Evolutionary conservation across 495 filamentous ascomycete genomes (phyloP), one percentile per base, ranked within the genome.

Genomic region (Talaromyces borbonicus): DNA sequence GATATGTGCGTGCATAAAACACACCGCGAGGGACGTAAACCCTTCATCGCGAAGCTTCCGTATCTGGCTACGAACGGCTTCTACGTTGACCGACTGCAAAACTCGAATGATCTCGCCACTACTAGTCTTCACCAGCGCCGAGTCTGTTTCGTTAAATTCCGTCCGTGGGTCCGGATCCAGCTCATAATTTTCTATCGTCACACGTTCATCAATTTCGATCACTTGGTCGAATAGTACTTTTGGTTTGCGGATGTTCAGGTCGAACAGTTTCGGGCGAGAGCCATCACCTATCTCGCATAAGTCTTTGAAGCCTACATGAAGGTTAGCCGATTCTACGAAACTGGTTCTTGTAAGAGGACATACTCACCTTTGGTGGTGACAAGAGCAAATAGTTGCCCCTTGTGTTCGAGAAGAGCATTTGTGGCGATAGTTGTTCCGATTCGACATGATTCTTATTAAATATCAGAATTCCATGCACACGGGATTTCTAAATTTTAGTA

Each of bases 371-470:
- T 84, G 1, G 93, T 96, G 5, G 93, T 88, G 18, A 97, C 76
- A 53, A 98, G 73, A 4, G 83, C 92, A 49, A 93, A 95, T 52
- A 79, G 79, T 62, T 95, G 89, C 5, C 92, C 92, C 63, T 97
- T 98, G 46, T 92, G 68, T 63, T 98, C 93, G 1, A 98, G 72
- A 47, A 98, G 64, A n/a, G 86, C 87, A 60, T 93, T 93, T 7
- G 87, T 93, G 0, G 87, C 87, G 20, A 93, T 87, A 1, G 87
- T 93, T 14, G 87, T 93, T 25, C 87, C 87, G 84, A 93, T 90
- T 38, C 87, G 81, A 24, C 43, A 44, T 44, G 42, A 44, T n/a
- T n/a, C n/a, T n/a, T n/a, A n/a, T n/a, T n/a, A n/a, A n/a, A n/a
- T n/a, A n/a, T n/a, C n/a, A n/a, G n/a, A n/a, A n/a, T n/a, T n/a